phyloP scores from a whole-genome alignment of 208 protist genomes.

The Leishmania gerbilli region DNA sequence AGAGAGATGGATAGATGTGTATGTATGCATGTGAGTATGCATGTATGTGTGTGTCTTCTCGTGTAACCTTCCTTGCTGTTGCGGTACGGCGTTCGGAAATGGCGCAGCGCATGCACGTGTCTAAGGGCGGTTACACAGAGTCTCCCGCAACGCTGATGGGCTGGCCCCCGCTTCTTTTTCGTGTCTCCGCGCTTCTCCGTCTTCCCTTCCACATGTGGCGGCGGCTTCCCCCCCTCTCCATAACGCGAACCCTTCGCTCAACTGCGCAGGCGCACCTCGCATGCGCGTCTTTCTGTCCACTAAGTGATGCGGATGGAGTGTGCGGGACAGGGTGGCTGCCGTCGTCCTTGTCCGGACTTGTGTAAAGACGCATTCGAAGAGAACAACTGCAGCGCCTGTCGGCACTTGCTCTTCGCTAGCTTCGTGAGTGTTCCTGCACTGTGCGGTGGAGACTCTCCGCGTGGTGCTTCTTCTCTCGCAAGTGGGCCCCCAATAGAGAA shows the following conservation, averaged over 20 bases:
- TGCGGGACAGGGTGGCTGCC: not conserved
- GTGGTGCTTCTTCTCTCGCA: not conserved
- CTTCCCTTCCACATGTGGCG: not conserved
- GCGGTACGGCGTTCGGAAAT: not conserved
- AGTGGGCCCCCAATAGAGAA: not conserved
- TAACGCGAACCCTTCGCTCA: not conserved
- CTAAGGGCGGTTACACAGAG: not conserved
- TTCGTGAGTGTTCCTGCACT: not conserved
- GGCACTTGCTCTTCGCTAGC: not conserved
- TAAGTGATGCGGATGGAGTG: not conserved
- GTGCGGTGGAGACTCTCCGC: not conserved
- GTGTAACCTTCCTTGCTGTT: not conserved
- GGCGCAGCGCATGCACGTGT: not conserved
- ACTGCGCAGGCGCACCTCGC: not conserved
- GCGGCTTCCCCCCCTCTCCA: not conserved
- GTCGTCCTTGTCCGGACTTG: not conserved
- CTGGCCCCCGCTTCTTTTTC: not conserved
- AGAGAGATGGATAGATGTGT: not conserved
- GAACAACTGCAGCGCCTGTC: not conserved
- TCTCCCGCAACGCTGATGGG: not conserved
- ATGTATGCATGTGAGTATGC: not conserved
- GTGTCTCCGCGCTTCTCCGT: not conserved
- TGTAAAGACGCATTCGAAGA: not conserved
- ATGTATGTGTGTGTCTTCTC: not conserved
- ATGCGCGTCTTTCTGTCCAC: not conserved